phyloP scores from a whole-genome alignment of 2,329 filamentous ascomycete genomes.

The Colletotrichum eremochloae region DNA sequence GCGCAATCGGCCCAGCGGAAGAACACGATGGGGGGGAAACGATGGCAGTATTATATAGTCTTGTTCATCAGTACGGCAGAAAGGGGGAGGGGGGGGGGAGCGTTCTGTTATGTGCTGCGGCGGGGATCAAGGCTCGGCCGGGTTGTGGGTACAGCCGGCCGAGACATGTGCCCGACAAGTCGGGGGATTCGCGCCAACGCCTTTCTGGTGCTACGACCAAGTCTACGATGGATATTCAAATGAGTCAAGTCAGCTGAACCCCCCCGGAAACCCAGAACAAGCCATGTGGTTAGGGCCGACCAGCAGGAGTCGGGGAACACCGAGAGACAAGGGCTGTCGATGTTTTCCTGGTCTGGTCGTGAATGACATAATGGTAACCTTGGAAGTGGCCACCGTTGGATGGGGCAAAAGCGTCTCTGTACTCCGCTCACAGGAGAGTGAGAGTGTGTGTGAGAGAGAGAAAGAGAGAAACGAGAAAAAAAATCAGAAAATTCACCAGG shows the following conservation, averaged over 20 bases:
- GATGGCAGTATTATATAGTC: too few relatives aligned
- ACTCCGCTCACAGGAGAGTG: neutral
- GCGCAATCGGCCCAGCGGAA: neutral
- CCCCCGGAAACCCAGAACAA: neutral
- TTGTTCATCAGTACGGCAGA: too few relatives aligned
- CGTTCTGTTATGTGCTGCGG: neutral
- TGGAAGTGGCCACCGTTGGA: conserved; percentile 12
- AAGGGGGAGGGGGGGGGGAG: too few relatives aligned
- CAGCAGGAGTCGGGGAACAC: conserved; percentile 24
- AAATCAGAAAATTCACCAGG: neutral
- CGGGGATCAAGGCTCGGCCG: conserved; percentile 1
- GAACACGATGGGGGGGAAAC: too few relatives aligned
- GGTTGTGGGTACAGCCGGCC: neutral
- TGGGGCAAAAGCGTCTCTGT: conserved; percentile 10
- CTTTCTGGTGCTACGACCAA: neutral
- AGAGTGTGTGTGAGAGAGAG: neutral
- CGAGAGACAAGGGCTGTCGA: conserved; percentile 6
- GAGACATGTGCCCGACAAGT: neutral
- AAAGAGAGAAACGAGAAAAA: neutral
- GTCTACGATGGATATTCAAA: neutral
- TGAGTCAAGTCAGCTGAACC: neutral
- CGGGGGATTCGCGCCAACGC: neutral
- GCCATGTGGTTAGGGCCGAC: neutral
- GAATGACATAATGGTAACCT: conserved; percentile 38
- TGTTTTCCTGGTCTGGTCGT: neutral